Conservation (phyloP, 2,329 filamentous ascomycete genomes). For the Ceratocystis variospora region DNA sequence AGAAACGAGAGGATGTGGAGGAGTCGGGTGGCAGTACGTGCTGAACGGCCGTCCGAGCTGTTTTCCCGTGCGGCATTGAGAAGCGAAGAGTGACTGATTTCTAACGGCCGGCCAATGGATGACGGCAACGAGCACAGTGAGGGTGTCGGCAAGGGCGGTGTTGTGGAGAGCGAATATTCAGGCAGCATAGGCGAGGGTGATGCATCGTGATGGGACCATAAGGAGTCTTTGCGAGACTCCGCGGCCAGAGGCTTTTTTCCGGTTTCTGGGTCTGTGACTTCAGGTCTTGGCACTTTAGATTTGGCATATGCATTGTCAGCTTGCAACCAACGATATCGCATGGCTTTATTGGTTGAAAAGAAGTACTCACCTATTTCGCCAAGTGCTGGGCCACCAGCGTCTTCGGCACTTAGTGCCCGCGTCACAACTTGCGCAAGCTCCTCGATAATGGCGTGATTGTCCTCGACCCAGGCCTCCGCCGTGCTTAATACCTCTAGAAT, state of each 20-base stretch:
- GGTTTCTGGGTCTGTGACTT: background rate
- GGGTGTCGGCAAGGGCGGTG: background rate
- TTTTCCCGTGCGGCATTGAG: conserved; percentile 4
- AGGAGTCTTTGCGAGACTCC: background rate
- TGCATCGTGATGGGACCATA: background rate
- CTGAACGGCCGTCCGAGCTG: background rate
- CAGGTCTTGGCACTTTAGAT: background rate
- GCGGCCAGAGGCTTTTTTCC: background rate
- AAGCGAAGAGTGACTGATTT: background rate
- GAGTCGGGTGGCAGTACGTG: background rate
- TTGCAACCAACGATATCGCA: background rate
- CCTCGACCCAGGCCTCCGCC: background rate
- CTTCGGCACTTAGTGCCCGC: background rate
- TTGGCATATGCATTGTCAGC: background rate
- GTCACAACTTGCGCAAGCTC: background rate
- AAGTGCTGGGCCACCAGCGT: background rate
- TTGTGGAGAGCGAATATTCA: background rate
- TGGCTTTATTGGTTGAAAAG: background rate
- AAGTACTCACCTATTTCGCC: background rate
- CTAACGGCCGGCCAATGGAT: background rate
- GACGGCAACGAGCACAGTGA: background rate
- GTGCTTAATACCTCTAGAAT: background rate
- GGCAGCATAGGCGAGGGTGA: background rate
- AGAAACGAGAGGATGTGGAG: background rate
- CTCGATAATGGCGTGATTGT: background rate